Evolutionary conservation across 768 basidiomycete species (phyloP).

Genomic region (Dioszegia crocea): DNA sequence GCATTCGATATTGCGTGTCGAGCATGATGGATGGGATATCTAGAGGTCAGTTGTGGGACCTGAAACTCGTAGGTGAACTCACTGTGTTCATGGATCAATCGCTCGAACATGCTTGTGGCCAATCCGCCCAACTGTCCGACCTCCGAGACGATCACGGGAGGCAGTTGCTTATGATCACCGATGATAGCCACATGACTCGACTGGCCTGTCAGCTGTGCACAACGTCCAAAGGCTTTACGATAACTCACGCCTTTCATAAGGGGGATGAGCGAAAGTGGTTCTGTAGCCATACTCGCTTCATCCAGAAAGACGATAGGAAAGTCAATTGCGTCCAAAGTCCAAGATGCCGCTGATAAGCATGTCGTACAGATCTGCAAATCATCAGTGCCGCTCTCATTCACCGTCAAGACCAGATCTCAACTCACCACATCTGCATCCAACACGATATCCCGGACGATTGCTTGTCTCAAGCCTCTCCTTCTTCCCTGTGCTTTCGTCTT

Average conservation of each 20-base stretch:
- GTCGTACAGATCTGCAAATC: conserved; percentile 62
- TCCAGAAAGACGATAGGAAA: conserved; percentile 92
- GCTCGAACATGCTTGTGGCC: conserved; percentile 78
- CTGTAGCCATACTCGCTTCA: conserved; percentile 94
- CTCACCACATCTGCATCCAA: conserved; percentile 43
- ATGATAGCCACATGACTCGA: conserved; percentile 79
- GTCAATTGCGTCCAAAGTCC: conserved; percentile 60
- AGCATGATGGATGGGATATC: conserved; percentile 87
- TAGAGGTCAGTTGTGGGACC: conserved; percentile 36
- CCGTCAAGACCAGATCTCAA: conserved; percentile 7
- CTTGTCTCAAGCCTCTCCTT: conserved; percentile 8
- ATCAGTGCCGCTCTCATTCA: conserved; percentile 1
- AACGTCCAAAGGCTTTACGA: not conserved
- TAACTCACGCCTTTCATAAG: conserved; percentile 84
- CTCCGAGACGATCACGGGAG: conserved; percentile 74
- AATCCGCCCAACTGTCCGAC: conserved; percentile 71
- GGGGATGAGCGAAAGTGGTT: conserved; percentile 84
- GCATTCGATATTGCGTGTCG: conserved; percentile 94
- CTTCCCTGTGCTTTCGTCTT: conserved; percentile 1
- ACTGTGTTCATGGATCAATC: conserved; percentile 79
- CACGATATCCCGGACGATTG: conserved; percentile 25
- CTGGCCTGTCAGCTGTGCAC: conserved; percentile 50
- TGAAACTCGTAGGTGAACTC: conserved; percentile 41
- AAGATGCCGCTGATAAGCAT: conserved; percentile 71
- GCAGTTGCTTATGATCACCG: conserved; percentile 95